Evolutionary conservation across 768 basidiomycete species (phyloP).

Genomic region (Rhizopogon vinicolor): DNA sequence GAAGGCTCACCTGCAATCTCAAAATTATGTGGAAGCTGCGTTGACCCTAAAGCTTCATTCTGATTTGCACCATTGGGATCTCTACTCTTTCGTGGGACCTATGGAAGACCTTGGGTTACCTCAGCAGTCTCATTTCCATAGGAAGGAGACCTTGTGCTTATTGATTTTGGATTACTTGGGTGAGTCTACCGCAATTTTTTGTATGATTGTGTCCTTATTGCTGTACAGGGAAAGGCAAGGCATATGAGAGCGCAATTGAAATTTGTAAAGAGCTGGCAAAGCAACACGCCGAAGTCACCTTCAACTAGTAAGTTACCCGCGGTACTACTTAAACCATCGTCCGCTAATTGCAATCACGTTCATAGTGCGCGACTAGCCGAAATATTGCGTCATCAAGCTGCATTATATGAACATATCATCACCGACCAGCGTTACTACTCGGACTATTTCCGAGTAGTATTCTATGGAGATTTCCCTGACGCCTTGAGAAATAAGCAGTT

Average conservation of each 20-base stretch:
- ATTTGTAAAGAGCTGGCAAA: constrained; percentile 88
- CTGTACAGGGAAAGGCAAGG: constrained; percentile 81
- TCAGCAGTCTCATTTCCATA: constrained; percentile 88
- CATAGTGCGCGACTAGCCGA: constrained; percentile 77
- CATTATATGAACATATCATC: constrained; percentile 81
- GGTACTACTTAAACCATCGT: background rate
- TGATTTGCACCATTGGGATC: constrained; percentile 89
- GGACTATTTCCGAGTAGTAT: constrained; percentile 91
- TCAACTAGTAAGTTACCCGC: constrained; percentile 68
- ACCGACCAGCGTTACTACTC: constrained; percentile 81
- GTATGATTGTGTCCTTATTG: constrained; percentile 3
- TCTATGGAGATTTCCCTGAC: constrained; percentile 87
- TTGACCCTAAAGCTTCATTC: constrained; percentile 91
- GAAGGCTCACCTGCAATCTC: constrained; percentile 83
- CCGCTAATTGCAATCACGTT: constrained; percentile 8
- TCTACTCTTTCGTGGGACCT: constrained; percentile 73
- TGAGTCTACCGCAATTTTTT: constrained; percentile 25
- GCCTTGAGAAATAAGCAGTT: constrained; percentile 88
- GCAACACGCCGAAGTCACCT: constrained; percentile 87
- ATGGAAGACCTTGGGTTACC: constrained; percentile 90
- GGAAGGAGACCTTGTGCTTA: constrained; percentile 89
- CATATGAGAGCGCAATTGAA: constrained; percentile 94
- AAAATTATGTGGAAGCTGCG: constrained; percentile 91
- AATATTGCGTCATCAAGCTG: constrained; percentile 83
- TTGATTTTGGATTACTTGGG: constrained; percentile 93